Conservation (phyloP, 306 rosid species). For the Quercus mongolica region DNA sequence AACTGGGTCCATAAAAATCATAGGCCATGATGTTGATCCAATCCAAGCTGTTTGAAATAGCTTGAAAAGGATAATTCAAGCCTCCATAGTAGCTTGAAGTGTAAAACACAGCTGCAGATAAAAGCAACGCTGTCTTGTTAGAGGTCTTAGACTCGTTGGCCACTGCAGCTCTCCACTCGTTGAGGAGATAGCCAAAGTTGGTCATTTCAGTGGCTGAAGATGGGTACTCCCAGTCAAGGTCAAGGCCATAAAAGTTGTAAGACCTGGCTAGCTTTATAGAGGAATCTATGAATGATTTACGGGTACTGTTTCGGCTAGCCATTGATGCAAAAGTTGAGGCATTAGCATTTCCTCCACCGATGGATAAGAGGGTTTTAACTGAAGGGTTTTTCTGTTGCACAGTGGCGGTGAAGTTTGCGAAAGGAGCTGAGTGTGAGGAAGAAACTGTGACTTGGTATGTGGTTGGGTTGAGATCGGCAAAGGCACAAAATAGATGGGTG, state of each 20-base stretch:
- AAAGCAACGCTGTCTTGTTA: constrained; percentile 7
- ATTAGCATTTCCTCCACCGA: constrained; percentile 40
- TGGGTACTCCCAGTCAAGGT: constrained; percentile 45
- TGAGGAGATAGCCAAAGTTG: constrained; percentile 35
- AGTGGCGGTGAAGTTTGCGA: constrained; percentile 39
- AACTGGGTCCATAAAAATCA: constrained; percentile 9
- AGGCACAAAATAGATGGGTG: constrained; percentile 69
- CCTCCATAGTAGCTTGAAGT: neutral
- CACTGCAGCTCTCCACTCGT: constrained; percentile 38
- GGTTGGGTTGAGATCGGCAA: constrained; percentile 32
- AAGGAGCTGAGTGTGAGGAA: constrained; percentile 10
- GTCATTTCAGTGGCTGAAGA: constrained; percentile 28
- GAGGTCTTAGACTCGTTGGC: constrained; percentile 19
- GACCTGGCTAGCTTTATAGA: constrained; percentile 29
- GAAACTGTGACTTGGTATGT: constrained; percentile 33
- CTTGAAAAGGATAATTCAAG: neutral
- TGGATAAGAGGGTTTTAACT: constrained; percentile 41
- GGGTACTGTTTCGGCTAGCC: constrained; percentile 28
- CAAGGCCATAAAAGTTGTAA: constrained; percentile 39
- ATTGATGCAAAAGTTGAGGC: constrained; percentile 26
- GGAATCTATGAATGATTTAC: constrained; percentile 40
- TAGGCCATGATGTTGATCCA: constrained; percentile 19
- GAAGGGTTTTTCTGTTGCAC: constrained; percentile 39
- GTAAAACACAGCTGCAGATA: constrained; percentile 33
- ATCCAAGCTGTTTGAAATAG: neutral